Base-by-base conservation (phyloP, 331 rosid genomes). In the Pyrus hybrid region DNA sequence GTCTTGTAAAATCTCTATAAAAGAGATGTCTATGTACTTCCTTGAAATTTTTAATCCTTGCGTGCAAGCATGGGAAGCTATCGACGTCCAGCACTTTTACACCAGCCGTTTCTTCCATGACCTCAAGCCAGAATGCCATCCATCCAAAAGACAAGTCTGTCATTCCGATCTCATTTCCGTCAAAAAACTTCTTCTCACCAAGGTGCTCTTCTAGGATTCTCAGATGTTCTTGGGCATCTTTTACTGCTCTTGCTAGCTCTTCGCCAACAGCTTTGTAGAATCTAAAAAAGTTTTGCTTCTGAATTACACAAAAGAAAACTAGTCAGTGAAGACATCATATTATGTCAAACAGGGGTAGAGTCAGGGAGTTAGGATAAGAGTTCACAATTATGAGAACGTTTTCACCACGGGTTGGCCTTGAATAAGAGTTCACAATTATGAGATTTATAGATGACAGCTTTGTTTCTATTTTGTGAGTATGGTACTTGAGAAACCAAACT, bases 151-250 rank as follows among this genome's bases (percentile, higher is more conserved):
- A 37, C 18, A 75, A 28, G 68, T 80, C 84, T 16, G 74, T 21
- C 84, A 75, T 70, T 56, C 84, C 80, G n/a, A 80, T 65, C 28
- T 70, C n/a, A 17, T 75, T 79, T 18, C 84, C 83, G 4, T 77
- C 14, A n/a, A 68, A 80, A 68, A 69, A 80, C 63, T 63, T 75
- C 16, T 61, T 75, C n/a, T 54, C 73, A 22, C 60, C 56, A 28
- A 80, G 63, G 22, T 70, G 23, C 29, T 75, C 77, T 41, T 80
- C 80, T 51, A 80, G 2, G 56, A 63, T 56, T 60, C 35, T 51
- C 73, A 80, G 71, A 35, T 57, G 14, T 10, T 80, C 63, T 49
- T 41, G 63, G 62, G 76, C 83, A 14, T 75, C 80, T 28, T 53
- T 51, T 21, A 32, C 68, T 37, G 73, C 84, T 18, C 56, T 37